phyloP scores from a whole-genome alignment of 1,139 yeast species.

The Meyerozyma carpophila region DNA sequence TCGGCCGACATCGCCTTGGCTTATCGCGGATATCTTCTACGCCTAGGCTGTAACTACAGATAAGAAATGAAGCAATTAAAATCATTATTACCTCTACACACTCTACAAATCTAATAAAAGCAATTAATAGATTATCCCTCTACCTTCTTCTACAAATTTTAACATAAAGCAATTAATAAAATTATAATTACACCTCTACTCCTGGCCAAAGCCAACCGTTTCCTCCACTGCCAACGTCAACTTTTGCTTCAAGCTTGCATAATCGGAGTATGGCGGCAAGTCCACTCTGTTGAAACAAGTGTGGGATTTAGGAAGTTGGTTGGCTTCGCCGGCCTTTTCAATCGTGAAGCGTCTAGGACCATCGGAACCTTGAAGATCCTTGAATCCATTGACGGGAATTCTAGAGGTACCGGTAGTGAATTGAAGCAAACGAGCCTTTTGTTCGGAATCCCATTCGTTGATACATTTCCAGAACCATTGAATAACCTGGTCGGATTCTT shows the following conservation, averaged over 20 bases:
- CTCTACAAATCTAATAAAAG: too few species aligned
- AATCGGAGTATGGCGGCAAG: slow-evolving; percentile 76
- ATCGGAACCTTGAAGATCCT: slow-evolving; percentile 96
- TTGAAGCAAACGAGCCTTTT: slow-evolving; percentile 89
- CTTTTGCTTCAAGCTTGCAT: slow-evolving; percentile 72
- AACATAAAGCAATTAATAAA: not conserved
- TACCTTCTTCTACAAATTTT: not conserved
- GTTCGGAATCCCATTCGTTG: slow-evolving; percentile 93
- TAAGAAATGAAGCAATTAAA: too few species aligned
- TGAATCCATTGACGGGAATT: slow-evolving; percentile 97
- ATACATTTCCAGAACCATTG: slow-evolving; percentile 99
- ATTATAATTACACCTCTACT: slow-evolving; percentile 31
- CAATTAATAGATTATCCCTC: not conserved
- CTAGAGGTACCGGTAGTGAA: slow-evolving; percentile 98
- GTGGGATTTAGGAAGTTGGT: slow-evolving; percentile 93
- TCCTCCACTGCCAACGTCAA: slow-evolving; percentile 86
- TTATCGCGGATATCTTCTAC: too few species aligned
- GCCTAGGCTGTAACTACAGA: too few species aligned
- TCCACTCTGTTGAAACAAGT: slow-evolving; percentile 94
- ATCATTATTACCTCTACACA: too few species aligned
- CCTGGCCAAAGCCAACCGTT: slow-evolving; percentile 96
- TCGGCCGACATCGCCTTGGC: too few species aligned
- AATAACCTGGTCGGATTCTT: slow-evolving; percentile 91
- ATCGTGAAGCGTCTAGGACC: slow-evolving; percentile 98
- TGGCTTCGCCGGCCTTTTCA: slow-evolving; percentile 93